A percentile compares a stretch with the other conserved stretches of the same genome.
Conservation (phyloP, 805 yeast species). For the Sporopachydermia lactativora region DNA sequence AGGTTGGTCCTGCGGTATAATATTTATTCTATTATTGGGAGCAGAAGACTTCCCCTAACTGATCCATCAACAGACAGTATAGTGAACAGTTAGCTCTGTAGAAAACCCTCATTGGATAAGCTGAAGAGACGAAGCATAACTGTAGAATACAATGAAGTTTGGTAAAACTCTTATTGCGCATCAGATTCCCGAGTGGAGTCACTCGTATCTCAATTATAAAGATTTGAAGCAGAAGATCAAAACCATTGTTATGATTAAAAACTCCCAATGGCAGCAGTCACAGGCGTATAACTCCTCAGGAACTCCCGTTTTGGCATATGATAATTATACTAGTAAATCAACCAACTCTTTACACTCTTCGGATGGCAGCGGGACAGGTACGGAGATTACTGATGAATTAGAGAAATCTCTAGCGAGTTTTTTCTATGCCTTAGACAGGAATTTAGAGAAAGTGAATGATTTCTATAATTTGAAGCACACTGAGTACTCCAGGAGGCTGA, state of each 20-base stretch:
- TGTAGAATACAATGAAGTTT: constrained; percentile 43
- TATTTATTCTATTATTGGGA: too few relatives aligned
- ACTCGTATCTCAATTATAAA: constrained; percentile 75
- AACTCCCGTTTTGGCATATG: too few relatives aligned
- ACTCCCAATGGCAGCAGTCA: neutral
- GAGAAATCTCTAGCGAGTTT: constrained; percentile 44
- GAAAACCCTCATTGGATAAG: too few relatives aligned
- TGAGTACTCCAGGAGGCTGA: constrained; percentile 63
- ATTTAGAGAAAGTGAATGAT: constrained; percentile 67
- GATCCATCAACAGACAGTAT: too few relatives aligned
- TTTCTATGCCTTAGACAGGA: constrained; percentile 66
- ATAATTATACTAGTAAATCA: constrained; percentile 13
- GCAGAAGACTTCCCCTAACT: too few relatives aligned
- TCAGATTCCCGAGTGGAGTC: constrained; percentile 90
- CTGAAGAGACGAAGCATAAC: too few relatives aligned
- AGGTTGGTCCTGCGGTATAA: too few relatives aligned
- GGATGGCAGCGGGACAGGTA: constrained; percentile 10
- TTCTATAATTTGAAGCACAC: constrained; percentile 60
- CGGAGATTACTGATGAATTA: constrained; percentile 8
- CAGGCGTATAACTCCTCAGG: too few relatives aligned
- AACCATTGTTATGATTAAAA: constrained; percentile 31
- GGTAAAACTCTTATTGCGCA: constrained; percentile 47
- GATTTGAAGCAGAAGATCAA: constrained; percentile 70
- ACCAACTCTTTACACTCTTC: neutral
- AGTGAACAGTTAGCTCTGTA: too few relatives aligned